Base-by-base conservation (phyloP, 164 flowering plant species). In the Vitis rotundifolia region DNA sequence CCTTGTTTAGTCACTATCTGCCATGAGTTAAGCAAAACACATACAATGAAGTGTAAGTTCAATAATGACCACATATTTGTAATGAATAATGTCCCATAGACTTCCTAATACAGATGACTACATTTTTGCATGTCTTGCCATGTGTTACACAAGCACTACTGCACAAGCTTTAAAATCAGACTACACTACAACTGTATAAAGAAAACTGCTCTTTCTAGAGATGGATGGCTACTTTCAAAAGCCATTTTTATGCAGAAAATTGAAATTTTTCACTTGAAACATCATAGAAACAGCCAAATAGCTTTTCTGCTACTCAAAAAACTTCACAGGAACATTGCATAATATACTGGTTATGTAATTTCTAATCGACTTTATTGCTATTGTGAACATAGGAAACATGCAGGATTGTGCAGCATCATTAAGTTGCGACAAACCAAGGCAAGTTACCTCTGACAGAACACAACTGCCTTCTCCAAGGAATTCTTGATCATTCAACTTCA, bases 391-490 rank as follows among this genome's bases (percentile, higher is more conserved):
- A 31, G 44, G 44, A 3, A 3, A 31, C 44, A 31, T 31, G 44
- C 44, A 31, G 44, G 44, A 31, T 7, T 31, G 22, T 22, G 44
- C 44, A 31, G 44, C 44, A 31, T 31, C 44, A 31, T 31, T 31
- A 3, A 31, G 6, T 31, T 31, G 44, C 15, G 9, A 6, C 7
- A 16, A 67, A 31, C 16, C 19, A 55, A 66, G 6, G 61, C 56
- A 62, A 71, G 75, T 66, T 69, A 90, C 99, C 92, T 95, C 92
- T 64, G 98, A 88, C 22, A 95, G 78, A 67, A 67, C 78, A 81
- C 99, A 95, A 71, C 52, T 88, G 57, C 86, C 90, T 83, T 93
- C 92, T 64, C 99, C 99, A 76, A 95, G 86, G 77, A 87, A 93
- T 8, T 95, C 91, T 71, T 91, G 97, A 67, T 95, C 93, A 29